A percentile compares a stretch with the other conserved stretches of the same genome.
Conservation (phyloP, 2,329 filamentous ascomycete species). For the Claviceps africana region DNA sequence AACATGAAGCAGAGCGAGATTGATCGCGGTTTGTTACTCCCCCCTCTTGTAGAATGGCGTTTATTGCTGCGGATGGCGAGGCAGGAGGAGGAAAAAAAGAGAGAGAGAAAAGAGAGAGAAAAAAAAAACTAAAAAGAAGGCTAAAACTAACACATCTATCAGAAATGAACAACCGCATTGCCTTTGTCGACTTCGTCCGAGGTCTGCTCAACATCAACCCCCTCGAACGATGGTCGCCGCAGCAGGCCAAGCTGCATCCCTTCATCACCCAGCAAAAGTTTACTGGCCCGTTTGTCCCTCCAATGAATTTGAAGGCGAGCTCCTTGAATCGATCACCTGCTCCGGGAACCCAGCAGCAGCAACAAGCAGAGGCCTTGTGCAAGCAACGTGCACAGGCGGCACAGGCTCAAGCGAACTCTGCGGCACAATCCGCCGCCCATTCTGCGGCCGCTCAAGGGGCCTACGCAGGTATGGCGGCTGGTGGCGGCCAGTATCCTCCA, state of each 20-base stretch:
- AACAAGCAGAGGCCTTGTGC: slow-evolving; percentile 84
- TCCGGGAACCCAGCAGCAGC: slow-evolving; percentile 87
- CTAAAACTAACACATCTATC: slow-evolving; percentile 7
- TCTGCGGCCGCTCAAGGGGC: slow-evolving; percentile 37
- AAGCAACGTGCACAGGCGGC: slow-evolving; percentile 73
- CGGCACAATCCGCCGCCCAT: slow-evolving; percentile 46
- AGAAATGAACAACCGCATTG: slow-evolving; percentile 98
- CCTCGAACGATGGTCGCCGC: slow-evolving; percentile 90
- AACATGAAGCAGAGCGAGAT: slow-evolving; percentile 98
- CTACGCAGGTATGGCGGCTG: slow-evolving; percentile 39
- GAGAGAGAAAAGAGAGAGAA: too few relatives aligned
- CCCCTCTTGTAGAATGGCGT: neutral
- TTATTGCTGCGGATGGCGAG: too few relatives aligned
- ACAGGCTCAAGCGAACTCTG: slow-evolving; percentile 55
- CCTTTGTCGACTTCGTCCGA: slow-evolving; percentile 96
- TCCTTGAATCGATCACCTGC: slow-evolving; percentile 76
- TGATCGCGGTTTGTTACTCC: slow-evolving; percentile 57
- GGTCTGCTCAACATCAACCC: slow-evolving; percentile 90
- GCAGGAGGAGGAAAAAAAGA: neutral
- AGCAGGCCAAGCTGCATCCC: slow-evolving; percentile 91
- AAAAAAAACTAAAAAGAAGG: neutral
- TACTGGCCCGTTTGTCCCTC: slow-evolving; percentile 88
- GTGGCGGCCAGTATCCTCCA: slow-evolving; percentile 29
- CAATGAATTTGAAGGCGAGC: slow-evolving; percentile 88
- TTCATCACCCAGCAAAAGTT: slow-evolving; percentile 99